Evolutionary conservation across 768 basidiomycete species (phyloP).

Genomic region (Hortiboletus flavorubellus): DNA sequence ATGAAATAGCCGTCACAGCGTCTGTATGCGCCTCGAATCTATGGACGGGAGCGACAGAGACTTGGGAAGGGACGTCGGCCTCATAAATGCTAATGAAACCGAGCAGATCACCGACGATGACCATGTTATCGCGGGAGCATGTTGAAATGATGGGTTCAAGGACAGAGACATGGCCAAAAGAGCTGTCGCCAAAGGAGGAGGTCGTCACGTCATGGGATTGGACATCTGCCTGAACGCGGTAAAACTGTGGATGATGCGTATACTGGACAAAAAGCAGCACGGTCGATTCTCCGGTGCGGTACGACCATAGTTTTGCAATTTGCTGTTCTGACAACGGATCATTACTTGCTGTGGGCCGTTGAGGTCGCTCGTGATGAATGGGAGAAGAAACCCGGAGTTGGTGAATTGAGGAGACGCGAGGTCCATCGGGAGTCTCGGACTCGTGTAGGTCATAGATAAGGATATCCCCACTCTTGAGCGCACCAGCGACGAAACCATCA

Average conservation of each 20-base stretch:
- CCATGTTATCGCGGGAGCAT: constrained; percentile 43
- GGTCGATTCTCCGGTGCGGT: constrained; percentile 1
- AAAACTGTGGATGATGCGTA: constrained; percentile 47
- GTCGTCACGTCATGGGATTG: constrained; percentile 27
- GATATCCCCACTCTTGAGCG: constrained; percentile 54
- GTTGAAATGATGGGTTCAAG: constrained; percentile 47
- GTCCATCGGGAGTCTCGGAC: constrained; percentile 14
- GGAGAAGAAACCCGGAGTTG: constrained; percentile 39
- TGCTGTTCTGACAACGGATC: background rate
- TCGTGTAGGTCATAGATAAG: constrained; percentile 51
- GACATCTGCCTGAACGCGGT: constrained; percentile 44
- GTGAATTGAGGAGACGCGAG: constrained; percentile 16
- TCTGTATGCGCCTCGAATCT: constrained; percentile 65
- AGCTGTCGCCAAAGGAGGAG: constrained; percentile 48
- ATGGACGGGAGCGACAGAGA: constrained; percentile 33
- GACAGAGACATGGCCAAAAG: constrained; percentile 49
- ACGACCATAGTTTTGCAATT: constrained; percentile 19
- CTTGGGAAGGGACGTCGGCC: constrained; percentile 33
- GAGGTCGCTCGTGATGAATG: constrained; percentile 14
- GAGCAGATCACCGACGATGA: constrained; percentile 62
- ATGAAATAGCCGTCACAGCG: constrained; percentile 61
- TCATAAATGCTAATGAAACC: constrained; percentile 64
- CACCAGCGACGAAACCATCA: constrained; percentile 48
- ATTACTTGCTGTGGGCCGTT: background rate
- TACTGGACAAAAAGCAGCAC: constrained; percentile 48